Percentiles rank a stretch among this genome's conserved stretches.
Conservation (phyloP, 495 filamentous ascomycete genomes). For the Lentithecium fluviatile region DNA sequence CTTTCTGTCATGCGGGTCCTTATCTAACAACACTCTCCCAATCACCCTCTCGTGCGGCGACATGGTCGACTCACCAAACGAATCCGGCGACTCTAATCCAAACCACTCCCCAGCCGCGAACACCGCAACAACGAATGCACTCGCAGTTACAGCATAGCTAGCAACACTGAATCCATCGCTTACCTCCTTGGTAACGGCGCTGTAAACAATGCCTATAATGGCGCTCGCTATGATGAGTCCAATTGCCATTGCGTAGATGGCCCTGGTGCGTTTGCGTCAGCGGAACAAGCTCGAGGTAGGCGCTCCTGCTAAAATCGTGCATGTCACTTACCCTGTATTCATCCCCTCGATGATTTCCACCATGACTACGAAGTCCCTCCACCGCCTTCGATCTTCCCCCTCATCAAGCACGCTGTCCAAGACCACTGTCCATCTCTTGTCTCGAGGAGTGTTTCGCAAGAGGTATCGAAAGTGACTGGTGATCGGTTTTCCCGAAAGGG, state of each 20-base stretch:
- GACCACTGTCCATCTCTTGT: background rate
- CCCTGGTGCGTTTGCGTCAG: background rate
- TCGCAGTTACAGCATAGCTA: background rate
- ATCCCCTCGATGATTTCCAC: background rate
- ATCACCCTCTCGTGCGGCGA: too few relatives aligned
- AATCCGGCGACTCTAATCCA: background rate
- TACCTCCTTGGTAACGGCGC: background rate
- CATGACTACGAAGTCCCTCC: background rate
- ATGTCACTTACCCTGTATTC: background rate
- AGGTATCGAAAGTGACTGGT: background rate
- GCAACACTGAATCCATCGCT: background rate
- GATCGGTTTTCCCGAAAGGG: background rate
- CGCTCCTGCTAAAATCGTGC: background rate
- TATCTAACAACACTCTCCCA: too few relatives aligned
- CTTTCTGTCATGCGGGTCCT: too few relatives aligned
- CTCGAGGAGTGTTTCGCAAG: background rate
- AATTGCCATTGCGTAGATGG: background rate
- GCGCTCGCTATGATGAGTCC: background rate
- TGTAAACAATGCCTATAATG: background rate
- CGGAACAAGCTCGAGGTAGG: too few relatives aligned
- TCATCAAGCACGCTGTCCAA: background rate
- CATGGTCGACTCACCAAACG: background rate
- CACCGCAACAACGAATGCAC: background rate
- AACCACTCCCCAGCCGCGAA: background rate
- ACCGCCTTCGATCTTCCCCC: background rate